Base-by-base conservation (phyloP, 176 grass and related monocot genomes). In the Triticum turgidum region DNA sequence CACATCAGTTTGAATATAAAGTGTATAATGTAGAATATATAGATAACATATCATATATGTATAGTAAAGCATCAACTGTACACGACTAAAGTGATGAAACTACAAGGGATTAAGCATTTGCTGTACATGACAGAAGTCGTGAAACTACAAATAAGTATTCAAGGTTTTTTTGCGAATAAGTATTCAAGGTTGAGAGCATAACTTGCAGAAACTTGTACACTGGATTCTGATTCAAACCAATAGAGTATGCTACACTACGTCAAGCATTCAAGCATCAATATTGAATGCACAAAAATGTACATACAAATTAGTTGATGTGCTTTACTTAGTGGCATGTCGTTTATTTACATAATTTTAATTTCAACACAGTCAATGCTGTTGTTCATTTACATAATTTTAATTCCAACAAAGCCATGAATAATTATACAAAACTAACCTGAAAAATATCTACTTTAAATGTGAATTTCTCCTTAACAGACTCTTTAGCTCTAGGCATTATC, bases 381-480 rank as follows among this genome's bases (percentile, higher is more conserved):
- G 38, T 33, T 83, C 44, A 62, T 67, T 79, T 65, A 18, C 14
- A 79, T 21, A 58, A 65, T 15, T 58, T 51, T 25, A 6, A 15
- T 21, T 75, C 24, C 1, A 78, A 41, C 68, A 38, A 42, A 9
- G 22, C 0, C 61, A 65, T 71, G 22, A 73, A 54, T 11, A 76
- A 41, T 63, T 24, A 86, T 61, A 73, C 29, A 34, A 79, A 78
- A 32, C 59, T 67, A 20, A 98, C 97, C 85, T 94, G 87, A 80
- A 99, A 96, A 27, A 38, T 90, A 18, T 99, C 94, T 21, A 99
- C 85, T 86, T 91, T 92, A 88, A 88, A 89, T 72, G 39, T 71
- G 74, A 92, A 96, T 52, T 95, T 92, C 65, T 96, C 91, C 82
- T 99, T 93, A 35, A 91, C 80, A 15, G 82, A 42, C 61, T 92